phyloP scores from a whole-genome alignment of 2,329 filamentous ascomycete species.

The Gnomoniopsis sp. region DNA sequence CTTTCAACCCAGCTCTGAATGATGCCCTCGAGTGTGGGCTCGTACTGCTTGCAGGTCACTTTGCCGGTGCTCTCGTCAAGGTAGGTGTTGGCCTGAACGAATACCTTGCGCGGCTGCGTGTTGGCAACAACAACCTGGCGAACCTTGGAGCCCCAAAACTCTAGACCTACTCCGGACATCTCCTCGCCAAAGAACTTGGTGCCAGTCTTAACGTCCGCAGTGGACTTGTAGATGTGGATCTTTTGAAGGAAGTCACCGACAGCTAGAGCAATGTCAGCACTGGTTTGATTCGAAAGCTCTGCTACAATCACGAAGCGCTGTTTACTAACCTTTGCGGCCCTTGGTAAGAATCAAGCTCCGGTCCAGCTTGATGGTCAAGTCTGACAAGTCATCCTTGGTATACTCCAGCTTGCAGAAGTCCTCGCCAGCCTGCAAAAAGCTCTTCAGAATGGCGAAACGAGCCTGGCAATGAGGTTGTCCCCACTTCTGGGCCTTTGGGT shows the following conservation, averaged over 20 bases:
- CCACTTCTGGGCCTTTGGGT: slow-evolving; percentile 87
- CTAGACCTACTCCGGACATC: slow-evolving; percentile 76
- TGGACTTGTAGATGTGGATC: slow-evolving; percentile 88
- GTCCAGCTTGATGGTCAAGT: slow-evolving; percentile 79
- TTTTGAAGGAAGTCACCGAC: slow-evolving; percentile 87
- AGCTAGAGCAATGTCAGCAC: slow-evolving; percentile 39
- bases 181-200: slow-evolving; percentile 70
- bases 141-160: slow-evolving; percentile 81
- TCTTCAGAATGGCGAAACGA: slow-evolving; percentile 81
- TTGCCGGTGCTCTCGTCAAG: slow-evolving; percentile 65
- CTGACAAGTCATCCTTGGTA: slow-evolving; percentile 68
- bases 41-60: slow-evolving; percentile 81
- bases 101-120: slow-evolving; percentile 84
- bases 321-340: slow-evolving; percentile 61
- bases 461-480: slow-evolving; percentile 91
- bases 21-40: slow-evolving; percentile 75
- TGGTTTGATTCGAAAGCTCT: not conserved
- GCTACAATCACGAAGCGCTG: not conserved
- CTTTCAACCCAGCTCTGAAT: slow-evolving; percentile 77
- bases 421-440: slow-evolving; percentile 80
- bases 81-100: slow-evolving; percentile 89
- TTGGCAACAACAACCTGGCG: slow-evolving; percentile 71
- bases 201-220: slow-evolving; percentile 77
- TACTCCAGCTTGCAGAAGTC: slow-evolving; percentile 83
- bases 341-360: slow-evolving; percentile 80